Evolutionary conservation across 2,329 filamentous ascomycete genomes (phyloP), one percentile per base, ranked within the genome.

Genomic region (Colletotrichum sp.): DNA sequence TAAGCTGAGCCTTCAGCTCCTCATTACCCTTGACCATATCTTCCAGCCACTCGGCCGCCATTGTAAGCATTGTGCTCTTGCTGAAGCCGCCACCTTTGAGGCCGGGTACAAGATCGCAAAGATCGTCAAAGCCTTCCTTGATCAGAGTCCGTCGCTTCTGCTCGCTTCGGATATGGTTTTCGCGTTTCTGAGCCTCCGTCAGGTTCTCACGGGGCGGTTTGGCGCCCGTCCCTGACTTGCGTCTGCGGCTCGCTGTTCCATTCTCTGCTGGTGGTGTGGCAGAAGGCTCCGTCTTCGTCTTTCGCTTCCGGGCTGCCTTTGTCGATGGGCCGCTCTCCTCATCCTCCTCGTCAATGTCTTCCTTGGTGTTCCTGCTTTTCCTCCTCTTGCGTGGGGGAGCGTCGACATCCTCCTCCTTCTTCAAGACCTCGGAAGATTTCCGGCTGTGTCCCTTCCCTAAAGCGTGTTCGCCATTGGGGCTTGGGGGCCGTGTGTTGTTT

Each of bases 151-250:
- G 90, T 39, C 96, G 91, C 84, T 97, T 98, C 85, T 98, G 95
- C 82, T 98, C 95, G 69, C 95, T 97, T 69, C 93, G 89, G 78
- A 98, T 97, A 82, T 98, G 95, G 79, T 98, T 98, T 80, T 93
- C 93, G 62, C 95, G 90, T 84, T 96, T 97, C 84, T 97, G 94
- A 76, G 94, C 93, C 79, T 96, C 94, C 0, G 92, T 91, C 6
- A 97, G 92, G 79, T 98, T 98, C 82, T 93, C 94, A 30, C 94
- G 86, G 4, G 88, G 82, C 3, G 86, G 74, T 80, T 92, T 93
- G 21, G 83, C 78, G 12, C 79, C 83, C 52, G 81, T 85, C 8
- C 81, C 83, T 2, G 90, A 90, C 80, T 90, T 92, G 44, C 89
- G 87, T 65, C 90, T 86, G 80, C 90, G 90, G 16, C 84, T 83